Evolutionary conservation across 176 grass and related monocot genomes (phyloP).

Genomic region (Eleusine indica): DNA sequence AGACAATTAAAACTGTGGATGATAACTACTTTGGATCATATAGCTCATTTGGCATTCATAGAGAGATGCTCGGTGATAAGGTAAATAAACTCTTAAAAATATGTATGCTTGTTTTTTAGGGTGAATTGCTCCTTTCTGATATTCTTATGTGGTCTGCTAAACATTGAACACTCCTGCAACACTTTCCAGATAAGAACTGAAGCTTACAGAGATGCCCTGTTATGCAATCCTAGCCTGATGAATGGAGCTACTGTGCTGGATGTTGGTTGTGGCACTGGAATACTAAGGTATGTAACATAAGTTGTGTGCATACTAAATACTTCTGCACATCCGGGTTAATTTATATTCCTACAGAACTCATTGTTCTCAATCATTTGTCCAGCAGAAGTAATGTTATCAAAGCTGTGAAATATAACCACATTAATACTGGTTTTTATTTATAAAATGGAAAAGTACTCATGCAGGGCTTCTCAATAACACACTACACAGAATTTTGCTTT

Average conservation of each 20-base stretch:
- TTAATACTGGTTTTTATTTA: neutral
- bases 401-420: neutral
- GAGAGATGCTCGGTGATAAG: slow-evolving; percentile 96
- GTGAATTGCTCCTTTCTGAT: neutral
- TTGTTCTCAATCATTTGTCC: neutral
- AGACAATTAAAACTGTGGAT: slow-evolving; percentile 75
- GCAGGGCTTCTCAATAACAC: neutral
- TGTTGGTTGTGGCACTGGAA: slow-evolving; percentile 98
- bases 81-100: slow-evolving; percentile 42
- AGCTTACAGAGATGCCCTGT: slow-evolving; percentile 85
- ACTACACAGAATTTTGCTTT: neutral
- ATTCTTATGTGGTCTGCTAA: slow-evolving; percentile 4
- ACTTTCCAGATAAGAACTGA: slow-evolving; percentile 84
- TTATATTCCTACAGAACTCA: slow-evolving; percentile 13
- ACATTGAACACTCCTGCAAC: neutral
- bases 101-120: neutral
- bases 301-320: neutral
- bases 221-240: slow-evolving; percentile 75
- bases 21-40: slow-evolving; percentile 91
- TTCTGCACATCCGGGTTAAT: neutral
- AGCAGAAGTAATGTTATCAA: neutral
- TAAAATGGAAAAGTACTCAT: neutral
- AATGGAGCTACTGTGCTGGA: slow-evolving; percentile 74
- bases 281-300: slow-evolving; percentile 65
- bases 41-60: slow-evolving; percentile 90